phyloP scores from a whole-genome alignment of 1,139 yeast species.

The Nakaseomyces nivariensis region DNA sequence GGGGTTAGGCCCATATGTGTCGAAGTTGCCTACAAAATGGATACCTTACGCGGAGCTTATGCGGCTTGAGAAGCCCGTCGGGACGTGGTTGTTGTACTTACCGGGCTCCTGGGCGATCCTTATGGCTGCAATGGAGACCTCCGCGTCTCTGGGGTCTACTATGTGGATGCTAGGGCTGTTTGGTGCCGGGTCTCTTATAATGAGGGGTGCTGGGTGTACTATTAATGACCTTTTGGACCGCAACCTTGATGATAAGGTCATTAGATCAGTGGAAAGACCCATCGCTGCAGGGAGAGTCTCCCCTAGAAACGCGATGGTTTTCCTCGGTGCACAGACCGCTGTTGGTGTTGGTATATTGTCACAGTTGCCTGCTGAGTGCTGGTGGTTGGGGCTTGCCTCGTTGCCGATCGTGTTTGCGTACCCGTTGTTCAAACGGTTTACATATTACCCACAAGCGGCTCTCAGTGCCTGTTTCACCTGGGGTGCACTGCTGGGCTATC shows the following conservation, averaged over 20 bases:
- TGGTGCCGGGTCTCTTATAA: slow-evolving; percentile 73
- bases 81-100: slow-evolving; percentile 68
- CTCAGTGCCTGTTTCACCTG: slow-evolving; percentile 82
- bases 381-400: slow-evolving; percentile 72
- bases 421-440: slow-evolving; percentile 87
- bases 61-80: slow-evolving; percentile 90
- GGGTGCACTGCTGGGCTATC: slow-evolving; percentile 92
- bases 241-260: slow-evolving; percentile 72
- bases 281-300: slow-evolving; percentile 79
- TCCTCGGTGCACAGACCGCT: slow-evolving; percentile 59
- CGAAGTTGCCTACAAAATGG: slow-evolving; percentile 56
- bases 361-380: slow-evolving; percentile 71
- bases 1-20: slow-evolving; percentile 49
- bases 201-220: slow-evolving; percentile 98
- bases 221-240: slow-evolving; percentile 84
- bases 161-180: slow-evolving; percentile 53
- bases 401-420: slow-evolving; percentile 74
- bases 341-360: slow-evolving; percentile 70
- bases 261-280: slow-evolving; percentile 82
- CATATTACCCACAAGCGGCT: slow-evolving; percentile 87
- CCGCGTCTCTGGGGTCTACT: slow-evolving; percentile 59
- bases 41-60: slow-evolving; percentile 88
- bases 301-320: slow-evolving; percentile 60
- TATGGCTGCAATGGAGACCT: slow-evolving; percentile 70
- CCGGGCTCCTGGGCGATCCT: slow-evolving; percentile 54